Evolutionary conservation across 1,139 yeast species (phyloP).

Genomic region (Geotrichum fermentans): DNA sequence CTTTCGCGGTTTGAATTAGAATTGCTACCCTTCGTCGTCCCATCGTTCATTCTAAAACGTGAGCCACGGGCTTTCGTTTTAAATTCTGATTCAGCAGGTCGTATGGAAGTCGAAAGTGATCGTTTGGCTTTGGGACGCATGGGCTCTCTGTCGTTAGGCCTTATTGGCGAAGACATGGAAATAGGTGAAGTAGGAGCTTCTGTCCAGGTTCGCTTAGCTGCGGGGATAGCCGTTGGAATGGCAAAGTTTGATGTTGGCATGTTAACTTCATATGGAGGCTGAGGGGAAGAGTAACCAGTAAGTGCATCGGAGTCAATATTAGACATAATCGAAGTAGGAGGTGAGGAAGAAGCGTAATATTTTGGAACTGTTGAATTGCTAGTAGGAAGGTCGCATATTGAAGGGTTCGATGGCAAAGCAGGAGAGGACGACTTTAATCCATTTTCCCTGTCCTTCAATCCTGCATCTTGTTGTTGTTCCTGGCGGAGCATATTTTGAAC

Average conservation of each 20-base stretch:
- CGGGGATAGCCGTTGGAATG: background rate
- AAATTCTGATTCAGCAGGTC: background rate
- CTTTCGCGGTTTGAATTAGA: background rate
- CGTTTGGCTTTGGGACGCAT: constrained; percentile 8
- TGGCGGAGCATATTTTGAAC: background rate
- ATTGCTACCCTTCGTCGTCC: background rate
- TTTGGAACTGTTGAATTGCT: background rate
- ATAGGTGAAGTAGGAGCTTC: constrained; percentile 16
- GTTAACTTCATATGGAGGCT: constrained; percentile 9
- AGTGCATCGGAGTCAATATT: constrained; percentile 9
- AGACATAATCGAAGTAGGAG: constrained; percentile 14
- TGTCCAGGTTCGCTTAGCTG: constrained; percentile 12
- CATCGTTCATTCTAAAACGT: background rate
- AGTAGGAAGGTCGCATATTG: background rate
- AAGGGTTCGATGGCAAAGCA: background rate
- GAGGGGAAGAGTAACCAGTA: constrained; percentile 16
- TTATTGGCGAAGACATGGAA: constrained; percentile 15
- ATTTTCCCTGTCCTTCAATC: background rate
- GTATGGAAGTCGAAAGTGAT: constrained; percentile 12
- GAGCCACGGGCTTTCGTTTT: background rate
- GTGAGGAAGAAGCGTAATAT: constrained; percentile 7
- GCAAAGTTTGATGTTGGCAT: constrained; percentile 1
- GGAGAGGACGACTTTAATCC: constrained; percentile 5
- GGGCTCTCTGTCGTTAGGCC: background rate
- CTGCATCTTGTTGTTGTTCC: too few relatives aligned